Conservation (phyloP, 768 basidiomycete species). For the Russula dissimulans region DNA sequence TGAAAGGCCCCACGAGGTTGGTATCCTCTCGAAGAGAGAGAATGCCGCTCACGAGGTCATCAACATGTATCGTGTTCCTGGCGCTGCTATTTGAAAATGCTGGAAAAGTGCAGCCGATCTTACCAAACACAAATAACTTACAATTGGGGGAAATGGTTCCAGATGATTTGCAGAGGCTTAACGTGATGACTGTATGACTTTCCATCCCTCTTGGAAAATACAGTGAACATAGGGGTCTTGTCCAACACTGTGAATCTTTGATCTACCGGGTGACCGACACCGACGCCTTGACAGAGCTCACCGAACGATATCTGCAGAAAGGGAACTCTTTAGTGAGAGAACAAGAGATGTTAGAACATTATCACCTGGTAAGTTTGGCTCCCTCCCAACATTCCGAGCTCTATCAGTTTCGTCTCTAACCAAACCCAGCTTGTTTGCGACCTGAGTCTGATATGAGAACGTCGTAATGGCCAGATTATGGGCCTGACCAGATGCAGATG, state of each 20-base stretch:
- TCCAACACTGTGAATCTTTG: constrained; percentile 51
- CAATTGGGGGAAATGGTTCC: constrained; percentile 83
- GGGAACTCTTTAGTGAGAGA: background rate
- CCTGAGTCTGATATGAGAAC: constrained; percentile 32
- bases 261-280: background rate
- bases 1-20: background rate
- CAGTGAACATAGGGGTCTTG: constrained; percentile 83
- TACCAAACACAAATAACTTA: constrained; percentile 23
- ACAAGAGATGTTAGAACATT: background rate
- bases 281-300: background rate
- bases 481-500: constrained; percentile 71
- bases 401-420: constrained; percentile 81
- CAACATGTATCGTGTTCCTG: constrained; percentile 77
- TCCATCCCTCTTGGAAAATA: constrained; percentile 64
- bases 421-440: constrained; percentile 85
- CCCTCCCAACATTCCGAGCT: constrained; percentile 75
- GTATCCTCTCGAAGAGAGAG: background rate
- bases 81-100: constrained; percentile 36
- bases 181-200: constrained; percentile 75
- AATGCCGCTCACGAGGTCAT: constrained; percentile 58
- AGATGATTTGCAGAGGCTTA: constrained; percentile 76
- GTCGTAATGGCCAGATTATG: background rate
- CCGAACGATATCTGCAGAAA: constrained; percentile 17
- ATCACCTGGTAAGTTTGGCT: constrained; percentile 58
- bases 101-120: background rate